Conservation (phyloP, 257 asterid species). For the Nicotiana knightiana region DNA sequence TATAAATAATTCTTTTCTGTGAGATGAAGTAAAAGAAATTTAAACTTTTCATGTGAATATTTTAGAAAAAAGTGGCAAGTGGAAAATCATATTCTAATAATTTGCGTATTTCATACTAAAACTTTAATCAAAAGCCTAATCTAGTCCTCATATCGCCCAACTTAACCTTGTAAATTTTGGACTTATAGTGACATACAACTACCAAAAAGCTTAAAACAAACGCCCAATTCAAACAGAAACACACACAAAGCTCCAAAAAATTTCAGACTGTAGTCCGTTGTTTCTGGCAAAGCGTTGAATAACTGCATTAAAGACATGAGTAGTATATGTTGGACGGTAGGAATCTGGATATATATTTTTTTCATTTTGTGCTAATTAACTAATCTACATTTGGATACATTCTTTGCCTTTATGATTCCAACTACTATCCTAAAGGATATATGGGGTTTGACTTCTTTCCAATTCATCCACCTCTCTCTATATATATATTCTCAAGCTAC, state of each 20-base stretch:
- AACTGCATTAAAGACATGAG: neutral
- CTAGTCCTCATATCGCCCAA: neutral
- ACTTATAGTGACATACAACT: neutral
- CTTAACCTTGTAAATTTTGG: neutral
- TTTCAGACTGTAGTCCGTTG: neutral
- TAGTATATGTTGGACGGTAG: neutral
- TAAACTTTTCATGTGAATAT: neutral
- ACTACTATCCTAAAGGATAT: neutral
- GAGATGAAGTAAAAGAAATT: neutral
- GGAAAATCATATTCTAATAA: neutral
- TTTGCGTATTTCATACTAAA: neutral
- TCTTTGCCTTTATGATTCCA: neutral
- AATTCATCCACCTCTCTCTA: neutral
- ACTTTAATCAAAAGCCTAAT: neutral
- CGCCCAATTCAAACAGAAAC: neutral
- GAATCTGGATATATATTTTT: neutral
- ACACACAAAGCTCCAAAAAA: neutral
- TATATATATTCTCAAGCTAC: neutral
- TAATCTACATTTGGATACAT: neutral
- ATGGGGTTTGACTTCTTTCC: neutral
- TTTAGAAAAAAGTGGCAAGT: neutral
- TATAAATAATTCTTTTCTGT: no score
- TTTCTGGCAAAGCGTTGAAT: neutral
- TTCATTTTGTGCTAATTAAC: neutral
- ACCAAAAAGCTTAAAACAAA: neutral